Evolutionary conservation across 805 yeast species (phyloP), one percentile per base, ranked within the genome.

Genomic region (Zygoascus biomembranicola): DNA sequence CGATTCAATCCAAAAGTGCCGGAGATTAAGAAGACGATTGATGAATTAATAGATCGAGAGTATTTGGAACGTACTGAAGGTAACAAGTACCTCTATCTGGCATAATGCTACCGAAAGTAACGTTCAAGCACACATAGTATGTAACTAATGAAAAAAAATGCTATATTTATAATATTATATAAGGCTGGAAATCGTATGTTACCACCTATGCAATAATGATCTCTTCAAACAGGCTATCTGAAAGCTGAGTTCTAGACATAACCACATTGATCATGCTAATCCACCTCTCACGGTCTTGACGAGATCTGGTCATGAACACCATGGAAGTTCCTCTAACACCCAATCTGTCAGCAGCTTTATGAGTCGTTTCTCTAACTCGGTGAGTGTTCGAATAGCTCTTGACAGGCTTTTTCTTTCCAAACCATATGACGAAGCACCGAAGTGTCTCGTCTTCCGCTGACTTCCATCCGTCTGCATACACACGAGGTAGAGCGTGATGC

Each of bases 201-300:
- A 44, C 13, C 3, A 20, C 11, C n/a, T 19, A 47, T 37, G 31
- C 52, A n/a, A 58, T 41, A 28, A 31, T 52, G 43, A 61, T 56
- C 20, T 63, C 67, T 2, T 54, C 59, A 16, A 43, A 54, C 8
- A 51, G 46, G 8, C 59, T 52, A 8, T 49, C 53, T 13, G 59
- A 53, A 31, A 13, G 41, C 9, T 31, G 20, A 32, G 62, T 37
- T 45, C 55, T 51, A 13, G 66, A 66, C 26, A 67, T 65, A 13
- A 67, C 73, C 6, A 61, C 58, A 32, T 69, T 64, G 9, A 72
- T 53, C 1, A 70, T 66, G 2, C 67, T 59, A 1, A 87, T 90
- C 98, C 98, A 90, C 32, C 79, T 57, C 62, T 92, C 97, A 52
- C 90, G 73, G 60, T 89, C 96, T 57, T 85, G 85, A 42, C 92